These are phyloP conservation scores for Diospyros kaki DNA, from an alignment of 148 eudicot species.

Conservation along the genomic window DNA sequence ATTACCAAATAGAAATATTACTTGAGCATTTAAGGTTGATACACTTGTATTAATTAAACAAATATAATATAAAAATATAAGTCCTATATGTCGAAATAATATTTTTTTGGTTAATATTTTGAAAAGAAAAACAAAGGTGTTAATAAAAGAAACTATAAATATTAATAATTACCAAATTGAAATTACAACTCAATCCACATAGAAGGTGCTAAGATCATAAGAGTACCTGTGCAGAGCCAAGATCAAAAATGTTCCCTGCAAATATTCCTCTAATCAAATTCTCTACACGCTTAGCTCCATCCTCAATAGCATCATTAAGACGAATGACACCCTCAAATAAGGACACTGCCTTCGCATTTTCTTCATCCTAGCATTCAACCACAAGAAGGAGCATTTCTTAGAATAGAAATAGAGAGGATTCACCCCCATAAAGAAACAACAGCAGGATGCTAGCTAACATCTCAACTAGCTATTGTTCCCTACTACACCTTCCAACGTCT, in stretches of 20 bases:
- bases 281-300: conserved; percentile 71
- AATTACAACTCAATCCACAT: too few relatives aligned
- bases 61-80: too few relatives aligned
- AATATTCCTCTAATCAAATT: conserved; percentile 85
- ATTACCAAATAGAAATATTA: too few relatives aligned
- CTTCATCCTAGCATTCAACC: conserved; percentile 62
- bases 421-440: neutral
- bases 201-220: conserved; percentile 17
- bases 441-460: neutral
- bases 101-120: too few relatives aligned
- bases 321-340: conserved; percentile 67
- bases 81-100: too few relatives aligned
- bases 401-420: conserved; percentile 3
- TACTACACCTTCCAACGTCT: neutral
- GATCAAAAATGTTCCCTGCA: conserved; percentile 98
- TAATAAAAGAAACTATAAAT: too few relatives aligned
- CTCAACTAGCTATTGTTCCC: conserved; percentile 6
- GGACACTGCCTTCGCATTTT: conserved; percentile 90
- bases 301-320: conserved; percentile 83
- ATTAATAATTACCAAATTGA: too few relatives aligned
- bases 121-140: too few relatives aligned
- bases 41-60: too few relatives aligned
- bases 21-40: too few relatives aligned
- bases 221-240: conserved; percentile 95
- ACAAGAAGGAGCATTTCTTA: conserved; percentile 6